Base-by-base conservation (phyloP, 305 asterid genomes). In the Ajuga reptans region DNA sequence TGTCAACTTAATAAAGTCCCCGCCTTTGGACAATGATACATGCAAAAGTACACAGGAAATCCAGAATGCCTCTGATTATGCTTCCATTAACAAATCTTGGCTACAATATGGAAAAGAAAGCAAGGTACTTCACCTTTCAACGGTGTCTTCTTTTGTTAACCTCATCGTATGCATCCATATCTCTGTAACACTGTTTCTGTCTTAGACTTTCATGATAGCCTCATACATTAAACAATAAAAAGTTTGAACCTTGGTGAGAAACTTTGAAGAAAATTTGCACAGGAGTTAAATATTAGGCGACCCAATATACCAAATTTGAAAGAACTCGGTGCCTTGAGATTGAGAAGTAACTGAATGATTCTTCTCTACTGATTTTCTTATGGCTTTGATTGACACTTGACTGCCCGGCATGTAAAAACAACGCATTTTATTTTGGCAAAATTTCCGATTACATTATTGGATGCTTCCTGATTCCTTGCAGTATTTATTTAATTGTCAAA, bases 91-190 rank as follows among this genome's bases (percentile, higher is more conserved):
- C 78, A 84, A 82, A 64, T 80, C 68, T 55, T 71, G 66, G 83
- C 82, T 70, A 66, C 72, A 72, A 69, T 70, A 73, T 55, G 84
- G 63, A 64, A 72, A 66, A 55, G 76, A 69, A 74, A 78, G 79
- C 81, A 85, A 79, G 96, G 97, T 91, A 86, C 49, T 50, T 51
- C 58, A 64, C 74, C 47, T 46, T 64, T 37, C 68, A 51, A 16
- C 29, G 31, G 47, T 43, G 45, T 49, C 45, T 11, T 66, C 66
- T 47, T 31, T 66, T 46, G 56, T 43, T 31, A 18, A 18, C 50
- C 21, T 31, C 41, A 5, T 58, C 39, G 42, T 52, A 55, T 56
- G 66, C 47, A 49, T 41, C 62, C 50, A 55, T 41, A 15, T 45
- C 63, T 17, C 9, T 51, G 54, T 16, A 46, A 7, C 37, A 5